Percentiles rank a stretch among this genome's conserved stretches.
phyloP scores from a whole-genome alignment of 148 eudicot species.

The Chenopodium suecicum region DNA sequence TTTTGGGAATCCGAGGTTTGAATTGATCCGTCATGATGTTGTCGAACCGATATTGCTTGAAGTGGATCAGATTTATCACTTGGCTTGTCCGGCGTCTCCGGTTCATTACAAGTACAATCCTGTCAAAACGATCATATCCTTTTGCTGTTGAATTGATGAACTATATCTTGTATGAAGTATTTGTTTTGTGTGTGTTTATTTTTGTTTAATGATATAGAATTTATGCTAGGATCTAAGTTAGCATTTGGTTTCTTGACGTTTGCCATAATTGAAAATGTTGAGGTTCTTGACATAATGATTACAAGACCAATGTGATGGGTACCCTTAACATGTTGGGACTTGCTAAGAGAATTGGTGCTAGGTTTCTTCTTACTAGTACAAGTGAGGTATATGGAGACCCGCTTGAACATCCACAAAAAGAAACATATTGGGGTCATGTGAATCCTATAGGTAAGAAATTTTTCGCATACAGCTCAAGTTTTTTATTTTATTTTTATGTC shows the following conservation, averaged over 20 bases:
- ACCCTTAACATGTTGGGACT: constrained; percentile 83
- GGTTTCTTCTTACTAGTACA: constrained; percentile 75
- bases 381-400: constrained; percentile 92
- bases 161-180: too few relatives aligned
- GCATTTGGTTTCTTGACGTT: neutral
- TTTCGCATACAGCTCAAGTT: neutral
- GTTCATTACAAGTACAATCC: constrained; percentile 84
- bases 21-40: constrained; percentile 80
- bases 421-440: constrained; percentile 89
- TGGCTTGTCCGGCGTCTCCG: constrained; percentile 87
- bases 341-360: constrained; percentile 82
- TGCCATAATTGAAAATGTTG: neutral
- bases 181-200: neutral
- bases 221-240: neutral
- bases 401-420: constrained; percentile 88
- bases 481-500: neutral
- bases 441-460: constrained; percentile 63
- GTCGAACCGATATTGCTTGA: constrained; percentile 76
- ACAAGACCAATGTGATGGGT: constrained; percentile 93
- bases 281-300: constrained; percentile 52
- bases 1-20: constrained; percentile 64
- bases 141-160: neutral
- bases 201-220: neutral
- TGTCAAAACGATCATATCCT: constrained; percentile 88
- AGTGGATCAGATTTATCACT: constrained; percentile 85